Evolutionary conservation across 2,329 filamentous ascomycete species (phyloP).

Genomic region (Epichloe brachyelytri): DNA sequence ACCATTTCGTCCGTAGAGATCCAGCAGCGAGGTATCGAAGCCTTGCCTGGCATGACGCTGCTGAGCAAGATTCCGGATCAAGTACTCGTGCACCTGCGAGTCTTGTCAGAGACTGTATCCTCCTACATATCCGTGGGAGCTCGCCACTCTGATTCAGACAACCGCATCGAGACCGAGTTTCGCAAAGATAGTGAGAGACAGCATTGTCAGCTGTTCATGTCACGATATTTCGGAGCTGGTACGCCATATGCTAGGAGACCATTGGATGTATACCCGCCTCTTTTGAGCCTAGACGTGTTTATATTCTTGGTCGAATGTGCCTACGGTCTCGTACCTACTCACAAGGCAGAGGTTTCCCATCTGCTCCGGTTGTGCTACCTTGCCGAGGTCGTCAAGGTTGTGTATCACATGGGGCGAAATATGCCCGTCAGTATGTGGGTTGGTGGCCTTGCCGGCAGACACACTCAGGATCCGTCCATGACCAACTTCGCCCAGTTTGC

Average conservation of each 20-base stretch:
- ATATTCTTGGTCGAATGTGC: slow-evolving; percentile 71
- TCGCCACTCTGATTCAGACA: slow-evolving; percentile 46
- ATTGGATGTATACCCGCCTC: slow-evolving; percentile 37
- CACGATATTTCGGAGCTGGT: slow-evolving; percentile 32
- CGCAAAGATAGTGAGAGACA: slow-evolving; percentile 56
- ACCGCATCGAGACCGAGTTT: slow-evolving; percentile 54
- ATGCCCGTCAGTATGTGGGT: slow-evolving; percentile 38
- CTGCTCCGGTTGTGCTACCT: slow-evolving; percentile 78
- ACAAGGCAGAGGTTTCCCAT: slow-evolving; percentile 63
- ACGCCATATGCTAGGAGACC: slow-evolving; percentile 14
- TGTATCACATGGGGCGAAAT: slow-evolving; percentile 45
- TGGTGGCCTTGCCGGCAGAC: slow-evolving; percentile 28
- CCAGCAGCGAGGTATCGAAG: slow-evolving; percentile 72
- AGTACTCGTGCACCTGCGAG: slow-evolving; percentile 71
- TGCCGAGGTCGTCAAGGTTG: slow-evolving; percentile 77
- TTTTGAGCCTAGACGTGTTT: slow-evolving; percentile 61
- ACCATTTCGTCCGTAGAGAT: slow-evolving; percentile 87
- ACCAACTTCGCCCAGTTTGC: slow-evolving; percentile 45
- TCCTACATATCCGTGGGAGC: slow-evolving; percentile 73
- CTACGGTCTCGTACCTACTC: slow-evolving; percentile 53
- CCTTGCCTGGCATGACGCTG: slow-evolving; percentile 59
- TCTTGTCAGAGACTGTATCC: slow-evolving; percentile 76
- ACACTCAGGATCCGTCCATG: slow-evolving; percentile 32
- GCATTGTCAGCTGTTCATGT: slow-evolving; percentile 62
- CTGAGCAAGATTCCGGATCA: slow-evolving; percentile 77